Conservation (phyloP, 148 eudicot species). For the Amaranthus hypochondriacus region DNA sequence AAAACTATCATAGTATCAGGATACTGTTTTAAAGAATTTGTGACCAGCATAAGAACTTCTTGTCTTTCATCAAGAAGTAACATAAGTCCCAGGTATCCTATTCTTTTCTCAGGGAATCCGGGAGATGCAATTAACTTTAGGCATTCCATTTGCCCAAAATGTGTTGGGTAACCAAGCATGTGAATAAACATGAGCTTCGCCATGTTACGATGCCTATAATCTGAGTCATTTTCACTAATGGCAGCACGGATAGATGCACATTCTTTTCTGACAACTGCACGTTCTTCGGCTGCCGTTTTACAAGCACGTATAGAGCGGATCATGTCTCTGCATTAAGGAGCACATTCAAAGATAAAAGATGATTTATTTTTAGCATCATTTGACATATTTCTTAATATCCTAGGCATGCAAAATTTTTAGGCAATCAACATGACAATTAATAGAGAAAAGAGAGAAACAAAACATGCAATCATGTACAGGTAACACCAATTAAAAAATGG, state of each 20-base stretch:
- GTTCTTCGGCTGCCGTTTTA: constrained; percentile 99
- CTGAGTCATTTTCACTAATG: constrained; percentile 86
- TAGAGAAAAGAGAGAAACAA: not conserved
- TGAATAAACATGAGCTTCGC: constrained; percentile 99
- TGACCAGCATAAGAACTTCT: constrained; percentile 97
- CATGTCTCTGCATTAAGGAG: constrained; percentile 78
- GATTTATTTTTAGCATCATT: no score
- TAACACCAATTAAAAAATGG: not conserved
- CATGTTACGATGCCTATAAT: constrained; percentile 90
- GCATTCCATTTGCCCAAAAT: constrained; percentile 99
- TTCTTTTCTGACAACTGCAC: constrained; percentile 95
- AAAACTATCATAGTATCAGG: constrained; percentile 32
- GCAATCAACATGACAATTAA: not conserved
- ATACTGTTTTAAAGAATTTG: constrained; percentile 98
- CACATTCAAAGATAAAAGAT: constrained; percentile 1
- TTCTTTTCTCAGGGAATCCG: constrained; percentile 95
- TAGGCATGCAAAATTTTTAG: not conserved
- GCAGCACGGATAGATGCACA: constrained; percentile 97
- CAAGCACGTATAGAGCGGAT: constrained; percentile 95
- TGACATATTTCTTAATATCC: not conserved
- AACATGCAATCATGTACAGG: not conserved
- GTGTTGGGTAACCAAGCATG: constrained; percentile 99
- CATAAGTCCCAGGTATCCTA: constrained; percentile 98
- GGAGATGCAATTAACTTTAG: constrained; percentile 90
- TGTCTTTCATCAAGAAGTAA: constrained; percentile 99